These are phyloP conservation scores for Diaporthe nobilis DNA, from an alignment of 2,329 filamentous ascomycete genomes.

Conservation along the genomic window DNA sequence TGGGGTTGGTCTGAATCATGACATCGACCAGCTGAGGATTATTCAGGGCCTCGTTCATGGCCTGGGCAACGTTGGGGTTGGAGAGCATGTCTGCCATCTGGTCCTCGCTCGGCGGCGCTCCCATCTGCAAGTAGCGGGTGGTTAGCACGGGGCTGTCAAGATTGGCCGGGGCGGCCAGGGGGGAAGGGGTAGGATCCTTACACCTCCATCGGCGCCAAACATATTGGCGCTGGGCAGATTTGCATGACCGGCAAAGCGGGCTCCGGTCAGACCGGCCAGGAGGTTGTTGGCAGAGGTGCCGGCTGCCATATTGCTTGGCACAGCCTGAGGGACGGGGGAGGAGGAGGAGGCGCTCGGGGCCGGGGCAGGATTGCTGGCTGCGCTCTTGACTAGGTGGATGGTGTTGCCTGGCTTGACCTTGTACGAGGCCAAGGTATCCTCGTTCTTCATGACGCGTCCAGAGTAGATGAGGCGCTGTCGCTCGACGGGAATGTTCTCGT, in stretches of 20 bases:
- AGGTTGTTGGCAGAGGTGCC: constrained; percentile 86
- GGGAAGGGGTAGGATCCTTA: constrained; percentile 64
- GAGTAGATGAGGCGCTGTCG: constrained; percentile 98
- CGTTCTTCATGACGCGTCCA: constrained; percentile 95
- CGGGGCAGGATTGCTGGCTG: constrained; percentile 81
- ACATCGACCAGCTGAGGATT: constrained; percentile 96
- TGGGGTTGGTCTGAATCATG: constrained; percentile 93
- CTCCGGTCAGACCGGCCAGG: constrained; percentile 90
- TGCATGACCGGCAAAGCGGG: constrained; percentile 92
- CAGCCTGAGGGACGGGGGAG: constrained; percentile 68
- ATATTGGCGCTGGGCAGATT: constrained; percentile 88
- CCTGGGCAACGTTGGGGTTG: constrained; percentile 42
- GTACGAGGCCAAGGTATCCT: constrained; percentile 85
- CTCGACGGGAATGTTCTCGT: constrained; percentile 88
- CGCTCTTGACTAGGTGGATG: constrained; percentile 96
- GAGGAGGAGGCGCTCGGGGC: constrained; percentile 59
- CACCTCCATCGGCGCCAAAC: constrained; percentile 95
- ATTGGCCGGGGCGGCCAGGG: neutral
- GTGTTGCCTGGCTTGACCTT: constrained; percentile 98
- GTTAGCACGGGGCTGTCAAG: constrained; percentile 44
- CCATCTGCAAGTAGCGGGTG: constrained; percentile 75
- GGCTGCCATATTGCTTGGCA: constrained; percentile 84
- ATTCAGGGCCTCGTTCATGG: constrained; percentile 74
- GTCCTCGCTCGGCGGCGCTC: constrained; percentile 85
- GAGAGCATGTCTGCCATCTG: constrained; percentile 85